These are phyloP conservation scores for Rhododendron molle DNA, from an alignment of 148 eudicot species.

Conservation along the genomic window DNA sequence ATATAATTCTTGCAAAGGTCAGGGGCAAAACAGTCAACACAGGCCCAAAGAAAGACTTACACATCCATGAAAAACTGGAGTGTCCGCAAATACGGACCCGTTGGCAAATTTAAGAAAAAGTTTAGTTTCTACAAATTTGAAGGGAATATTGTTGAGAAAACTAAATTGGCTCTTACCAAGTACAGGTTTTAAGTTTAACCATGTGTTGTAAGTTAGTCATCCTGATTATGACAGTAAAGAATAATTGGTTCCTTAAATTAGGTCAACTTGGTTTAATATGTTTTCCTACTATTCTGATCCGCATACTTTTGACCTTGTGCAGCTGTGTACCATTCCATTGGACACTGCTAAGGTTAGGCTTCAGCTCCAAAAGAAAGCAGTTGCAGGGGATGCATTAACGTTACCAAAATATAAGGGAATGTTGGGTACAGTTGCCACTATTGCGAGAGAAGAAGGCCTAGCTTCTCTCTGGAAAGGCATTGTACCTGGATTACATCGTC, in stretches of 20 bases:
- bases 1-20: neutral
- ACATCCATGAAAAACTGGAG: neutral
- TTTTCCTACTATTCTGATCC: neutral
- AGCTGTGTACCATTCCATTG: constrained; percentile 87
- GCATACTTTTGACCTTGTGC: constrained; percentile 4
- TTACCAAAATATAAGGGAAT: constrained; percentile 83
- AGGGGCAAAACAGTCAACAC: neutral
- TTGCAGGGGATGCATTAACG: constrained; percentile 54
- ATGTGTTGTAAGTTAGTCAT: no score
- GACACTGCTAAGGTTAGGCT: constrained; percentile 99
- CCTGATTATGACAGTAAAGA: neutral
- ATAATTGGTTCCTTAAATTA: neutral
- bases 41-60: neutral
- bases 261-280: neutral
- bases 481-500: constrained; percentile 94
- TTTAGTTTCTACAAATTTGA: neutral
- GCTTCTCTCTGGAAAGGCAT: constrained; percentile 95
- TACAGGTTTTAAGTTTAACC: neutral
- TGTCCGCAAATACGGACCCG: neutral
- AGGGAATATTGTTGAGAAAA: neutral
- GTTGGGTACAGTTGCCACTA: constrained; percentile 88
- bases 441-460: constrained; percentile 88
- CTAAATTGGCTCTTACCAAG: neutral
- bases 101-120: neutral
- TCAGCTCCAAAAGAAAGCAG: constrained; percentile 83